Percentiles rank a stretch among this genome's conserved stretches.
Evolutionary conservation across 2,329 filamentous ascomycete species (phyloP).

Genomic region (Ophiocordyceps camponoti-floridani): DNA sequence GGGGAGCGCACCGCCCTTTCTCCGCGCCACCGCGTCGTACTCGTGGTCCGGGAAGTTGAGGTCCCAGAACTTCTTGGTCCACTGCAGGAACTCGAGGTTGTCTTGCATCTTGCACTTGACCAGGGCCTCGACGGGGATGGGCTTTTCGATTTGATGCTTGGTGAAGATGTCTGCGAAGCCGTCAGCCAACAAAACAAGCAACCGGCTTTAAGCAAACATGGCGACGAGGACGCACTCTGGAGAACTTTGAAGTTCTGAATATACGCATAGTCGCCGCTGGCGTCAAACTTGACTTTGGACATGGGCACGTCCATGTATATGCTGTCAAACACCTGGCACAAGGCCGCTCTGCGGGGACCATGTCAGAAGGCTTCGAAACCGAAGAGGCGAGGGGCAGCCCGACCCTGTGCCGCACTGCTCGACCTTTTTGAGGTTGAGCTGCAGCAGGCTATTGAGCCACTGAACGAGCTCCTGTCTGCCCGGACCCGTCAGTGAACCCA

Average conservation of each 20-base stretch:
- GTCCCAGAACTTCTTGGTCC: conserved; percentile 94
- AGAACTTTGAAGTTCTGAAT: conserved; percentile 97
- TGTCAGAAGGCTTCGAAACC: neutral
- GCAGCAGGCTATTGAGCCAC: conserved; percentile 95
- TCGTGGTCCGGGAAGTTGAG: conserved; percentile 95
- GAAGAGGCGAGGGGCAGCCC: conserved; percentile 5
- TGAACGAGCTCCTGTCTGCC: conserved; percentile 81
- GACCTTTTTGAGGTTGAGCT: conserved; percentile 96
- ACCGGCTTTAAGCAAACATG: too few relatives aligned
- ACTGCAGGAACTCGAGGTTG: conserved; percentile 97
- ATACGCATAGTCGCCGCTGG: conserved; percentile 92
- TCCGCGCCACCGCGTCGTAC: conserved; percentile 74
- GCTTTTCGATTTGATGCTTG: conserved; percentile 76
- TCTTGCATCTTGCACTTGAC: conserved; percentile 99
- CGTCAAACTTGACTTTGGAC: conserved; percentile 94
- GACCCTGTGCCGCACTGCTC: conserved; percentile 98
- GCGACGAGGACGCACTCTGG: conserved; percentile 60
- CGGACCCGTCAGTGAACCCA: too few relatives aligned
- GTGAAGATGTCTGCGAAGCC: conserved; percentile 51
- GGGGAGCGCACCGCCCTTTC: conserved; percentile 57
- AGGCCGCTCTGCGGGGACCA: conserved; percentile 49
- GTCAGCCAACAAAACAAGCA: too few relatives aligned
- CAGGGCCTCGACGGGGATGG: conserved; percentile 72
- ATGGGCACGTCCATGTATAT: conserved; percentile 94
- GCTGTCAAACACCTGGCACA: conserved; percentile 96